Conservation (phyloP, 2,329 filamentous ascomycete species). For the Elsinoe fawcettii region DNA sequence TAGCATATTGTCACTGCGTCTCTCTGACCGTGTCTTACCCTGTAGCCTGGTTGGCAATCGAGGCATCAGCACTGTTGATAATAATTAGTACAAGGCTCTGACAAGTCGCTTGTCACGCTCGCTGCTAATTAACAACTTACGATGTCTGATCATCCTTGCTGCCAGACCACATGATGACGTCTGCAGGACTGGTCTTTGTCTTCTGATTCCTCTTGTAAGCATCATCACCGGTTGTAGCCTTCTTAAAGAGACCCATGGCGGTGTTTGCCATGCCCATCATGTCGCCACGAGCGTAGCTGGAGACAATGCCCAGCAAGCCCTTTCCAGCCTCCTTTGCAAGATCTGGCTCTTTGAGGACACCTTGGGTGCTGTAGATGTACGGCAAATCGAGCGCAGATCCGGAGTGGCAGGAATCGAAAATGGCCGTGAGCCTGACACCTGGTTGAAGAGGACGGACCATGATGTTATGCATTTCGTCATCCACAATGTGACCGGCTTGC, state of each 20-base stretch:
- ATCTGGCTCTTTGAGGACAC: constrained; percentile 73
- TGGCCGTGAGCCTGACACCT: constrained; percentile 75
- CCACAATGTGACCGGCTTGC: constrained; percentile 70
- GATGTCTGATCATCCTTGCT: constrained; percentile 94
- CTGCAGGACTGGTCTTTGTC: constrained; percentile 88
- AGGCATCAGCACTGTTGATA: constrained; percentile 72
- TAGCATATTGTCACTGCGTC: not conserved
- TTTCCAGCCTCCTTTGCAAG: constrained; percentile 70
- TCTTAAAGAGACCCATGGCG: constrained; percentile 80
- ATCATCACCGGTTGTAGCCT: constrained; percentile 70
- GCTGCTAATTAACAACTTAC: constrained; percentile 45
- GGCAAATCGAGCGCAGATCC: constrained; percentile 70
- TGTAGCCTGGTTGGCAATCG: constrained; percentile 79
- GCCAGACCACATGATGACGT: constrained; percentile 97
- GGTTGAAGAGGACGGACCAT: constrained; percentile 70
- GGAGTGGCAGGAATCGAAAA: constrained; percentile 76
- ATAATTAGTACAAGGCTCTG: not conserved
- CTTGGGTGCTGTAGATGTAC: constrained; percentile 74
- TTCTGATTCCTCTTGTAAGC: constrained; percentile 71
- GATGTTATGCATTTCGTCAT: constrained; percentile 74
- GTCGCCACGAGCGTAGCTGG: constrained; percentile 75
- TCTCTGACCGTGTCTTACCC: constrained; percentile 38
- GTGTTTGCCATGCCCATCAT: constrained; percentile 71
- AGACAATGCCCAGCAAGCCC: constrained; percentile 63
- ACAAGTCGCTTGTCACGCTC: not conserved